Evolutionary conservation across 148 eudicot genomes (phyloP).

Genomic region (Linanthus parryae): DNA sequence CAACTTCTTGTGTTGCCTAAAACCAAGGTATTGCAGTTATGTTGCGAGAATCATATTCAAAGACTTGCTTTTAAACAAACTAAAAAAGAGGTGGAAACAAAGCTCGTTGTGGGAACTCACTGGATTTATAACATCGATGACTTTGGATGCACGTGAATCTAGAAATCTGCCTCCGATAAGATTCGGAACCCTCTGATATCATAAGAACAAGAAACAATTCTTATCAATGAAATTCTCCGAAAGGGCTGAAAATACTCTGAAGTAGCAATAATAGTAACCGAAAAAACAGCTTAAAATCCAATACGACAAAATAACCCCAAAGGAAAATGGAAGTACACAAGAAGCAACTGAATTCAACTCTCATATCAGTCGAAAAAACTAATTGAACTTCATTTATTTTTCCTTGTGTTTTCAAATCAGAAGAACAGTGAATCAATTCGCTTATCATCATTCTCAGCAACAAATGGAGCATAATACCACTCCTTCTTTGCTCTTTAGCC

Average conservation of each 20-base stretch:
- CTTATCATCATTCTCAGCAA: too few relatives aligned
- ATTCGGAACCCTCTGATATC: conserved; percentile 71
- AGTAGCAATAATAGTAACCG: too few relatives aligned
- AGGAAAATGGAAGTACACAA: neutral
- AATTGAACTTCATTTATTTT: neutral
- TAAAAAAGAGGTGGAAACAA: neutral
- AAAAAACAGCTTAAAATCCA: too few relatives aligned
- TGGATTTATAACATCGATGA: conserved; percentile 83
- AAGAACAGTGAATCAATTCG: neutral
- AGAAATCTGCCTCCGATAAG: conserved; percentile 78
- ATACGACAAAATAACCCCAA: too few relatives aligned
- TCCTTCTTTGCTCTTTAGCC: too few relatives aligned
- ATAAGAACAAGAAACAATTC: neutral
- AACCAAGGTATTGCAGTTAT: conserved; percentile 3
- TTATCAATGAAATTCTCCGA: neutral
- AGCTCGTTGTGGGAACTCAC: conserved; percentile 27
- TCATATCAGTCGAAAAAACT: neutral
- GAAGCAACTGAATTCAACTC: conserved; percentile 6
- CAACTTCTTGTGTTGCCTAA: conserved; percentile 95
- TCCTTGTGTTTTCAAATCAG: neutral
- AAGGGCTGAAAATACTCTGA: too few relatives aligned
- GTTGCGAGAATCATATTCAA: neutral
- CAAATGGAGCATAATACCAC: too few relatives aligned
- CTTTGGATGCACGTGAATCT: conserved; percentile 61
- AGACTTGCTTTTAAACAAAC: neutral